Conservation (phyloP, 208 protist species). For the Naegleria fowleri region DNA sequence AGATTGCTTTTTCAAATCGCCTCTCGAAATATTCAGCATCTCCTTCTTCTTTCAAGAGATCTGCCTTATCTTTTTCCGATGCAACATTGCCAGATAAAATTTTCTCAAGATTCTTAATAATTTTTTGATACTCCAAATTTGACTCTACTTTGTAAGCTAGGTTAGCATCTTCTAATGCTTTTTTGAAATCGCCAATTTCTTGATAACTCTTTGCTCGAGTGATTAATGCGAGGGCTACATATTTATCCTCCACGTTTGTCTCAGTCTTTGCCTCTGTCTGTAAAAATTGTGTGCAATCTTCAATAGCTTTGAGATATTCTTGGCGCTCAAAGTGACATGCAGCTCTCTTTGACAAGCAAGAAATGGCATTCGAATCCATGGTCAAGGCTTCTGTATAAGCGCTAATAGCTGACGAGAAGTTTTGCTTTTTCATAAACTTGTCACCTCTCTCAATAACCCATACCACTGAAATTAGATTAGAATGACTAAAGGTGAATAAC, state of each 20-base stretch:
- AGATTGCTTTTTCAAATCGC: neutral
- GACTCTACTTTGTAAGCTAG: neutral
- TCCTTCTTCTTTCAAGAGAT: neutral
- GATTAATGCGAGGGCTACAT: neutral
- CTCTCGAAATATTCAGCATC: neutral
- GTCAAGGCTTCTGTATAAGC: neutral
- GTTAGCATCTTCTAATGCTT: neutral
- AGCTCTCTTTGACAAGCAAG: neutral
- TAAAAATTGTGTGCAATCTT: neutral
- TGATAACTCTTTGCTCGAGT: neutral
- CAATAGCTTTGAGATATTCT: neutral
- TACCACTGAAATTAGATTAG: neutral
- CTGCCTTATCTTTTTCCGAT: neutral
- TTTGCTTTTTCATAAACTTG: neutral
- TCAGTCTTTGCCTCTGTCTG: neutral
- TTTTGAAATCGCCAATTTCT: neutral
- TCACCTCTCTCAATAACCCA: conserved; percentile 8
- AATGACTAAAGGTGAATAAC: no score
- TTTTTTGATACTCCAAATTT: neutral
- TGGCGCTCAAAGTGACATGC: neutral
- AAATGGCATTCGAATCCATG: neutral
- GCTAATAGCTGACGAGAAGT: neutral
- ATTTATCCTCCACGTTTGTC: neutral
- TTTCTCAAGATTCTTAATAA: neutral
- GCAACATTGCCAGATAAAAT: neutral